Conservation (phyloP, 1,139 yeast genomes). For the Sugiyamaella sp. region DNA sequence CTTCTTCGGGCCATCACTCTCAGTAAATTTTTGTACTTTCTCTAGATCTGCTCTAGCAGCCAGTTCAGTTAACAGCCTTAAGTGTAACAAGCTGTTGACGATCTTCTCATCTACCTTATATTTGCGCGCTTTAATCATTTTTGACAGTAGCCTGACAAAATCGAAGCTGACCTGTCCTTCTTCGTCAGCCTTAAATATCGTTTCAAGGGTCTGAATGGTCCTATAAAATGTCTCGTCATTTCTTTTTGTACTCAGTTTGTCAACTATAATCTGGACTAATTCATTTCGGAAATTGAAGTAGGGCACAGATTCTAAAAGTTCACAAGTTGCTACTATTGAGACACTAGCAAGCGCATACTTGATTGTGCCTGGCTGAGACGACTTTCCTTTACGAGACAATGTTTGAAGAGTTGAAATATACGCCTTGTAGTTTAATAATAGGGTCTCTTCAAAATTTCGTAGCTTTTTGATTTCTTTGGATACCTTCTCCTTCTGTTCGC, state of each 20-base stretch:
- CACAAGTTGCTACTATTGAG: slow-evolving; percentile 79
- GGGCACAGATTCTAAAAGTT: slow-evolving; percentile 66
- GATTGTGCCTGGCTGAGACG: slow-evolving; percentile 42
- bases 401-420: slow-evolving; percentile 60
- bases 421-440: slow-evolving; percentile 69
- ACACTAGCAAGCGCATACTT: slow-evolving; percentile 54
- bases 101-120: slow-evolving; percentile 85
- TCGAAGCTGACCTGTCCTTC: slow-evolving; percentile 85
- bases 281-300: slow-evolving; percentile 82
- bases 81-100: slow-evolving; percentile 68
- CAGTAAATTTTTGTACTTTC: slow-evolving; percentile 51
- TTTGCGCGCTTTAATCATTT: slow-evolving; percentile 71
- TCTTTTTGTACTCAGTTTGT: slow-evolving; percentile 42
- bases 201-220: slow-evolving; percentile 68
- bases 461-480: slow-evolving; percentile 76
- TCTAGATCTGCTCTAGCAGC: slow-evolving; percentile 58
- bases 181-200: slow-evolving; percentile 64
- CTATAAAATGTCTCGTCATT: slow-evolving; percentile 52
- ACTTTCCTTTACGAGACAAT: slow-evolving; percentile 36
- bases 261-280: slow-evolving; percentile 64
- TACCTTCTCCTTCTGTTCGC: slow-evolving; percentile 80
- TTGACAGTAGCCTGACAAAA: slow-evolving; percentile 64
- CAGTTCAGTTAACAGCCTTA: slow-evolving; percentile 77
- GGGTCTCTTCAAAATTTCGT: slow-evolving; percentile 76
- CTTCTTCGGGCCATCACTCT: slow-evolving; percentile 49